phyloP scores from a whole-genome alignment of 192 early-diverging fungal species.

The Linderina pennispora region DNA sequence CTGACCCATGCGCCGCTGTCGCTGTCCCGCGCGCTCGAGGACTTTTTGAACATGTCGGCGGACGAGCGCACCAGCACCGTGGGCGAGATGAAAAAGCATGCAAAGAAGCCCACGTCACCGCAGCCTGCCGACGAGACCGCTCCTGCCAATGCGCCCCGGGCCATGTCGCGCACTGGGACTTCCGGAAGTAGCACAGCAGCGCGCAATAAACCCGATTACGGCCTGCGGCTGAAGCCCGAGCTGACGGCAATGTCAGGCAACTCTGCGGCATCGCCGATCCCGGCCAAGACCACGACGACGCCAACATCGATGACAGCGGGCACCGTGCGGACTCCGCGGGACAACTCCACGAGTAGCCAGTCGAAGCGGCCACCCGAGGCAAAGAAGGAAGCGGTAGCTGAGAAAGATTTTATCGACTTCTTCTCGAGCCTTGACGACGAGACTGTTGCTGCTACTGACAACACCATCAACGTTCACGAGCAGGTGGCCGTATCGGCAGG shows the following conservation, averaged over 20 bases:
- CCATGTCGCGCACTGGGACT: neutral
- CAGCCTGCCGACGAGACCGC: too few relatives aligned
- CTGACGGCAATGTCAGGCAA: conserved; percentile 16
- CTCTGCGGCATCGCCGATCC: conserved; percentile 1
- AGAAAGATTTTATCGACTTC: conserved; percentile 50
- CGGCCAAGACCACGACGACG: neutral
- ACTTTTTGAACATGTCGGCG: conserved; percentile 41
- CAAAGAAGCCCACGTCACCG: conserved; percentile 11
- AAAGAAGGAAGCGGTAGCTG: conserved; percentile 3
- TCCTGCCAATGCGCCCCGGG: neutral
- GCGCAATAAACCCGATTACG: conserved; percentile 34
- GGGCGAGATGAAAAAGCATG: conserved; percentile 17
- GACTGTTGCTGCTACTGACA: neutral
- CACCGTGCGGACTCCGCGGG: neutral
- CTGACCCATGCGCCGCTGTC: conserved; percentile 49
- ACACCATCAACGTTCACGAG: neutral
- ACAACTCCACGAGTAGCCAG: neutral
- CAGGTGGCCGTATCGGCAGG: neutral
- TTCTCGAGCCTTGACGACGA: conserved; percentile 50
- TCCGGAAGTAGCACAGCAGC: conserved; percentile 1
- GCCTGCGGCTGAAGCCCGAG: conserved; percentile 40
- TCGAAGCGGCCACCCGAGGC: neutral
- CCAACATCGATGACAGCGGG: neutral
- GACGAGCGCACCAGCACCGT: conserved; percentile 23
- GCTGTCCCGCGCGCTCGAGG: conserved; percentile 43